A percentile compares a stretch with the other conserved stretches of the same genome.
Evolutionary conservation across 306 rosid genomes (phyloP).

Genomic region (Acacia melanoxylon): DNA sequence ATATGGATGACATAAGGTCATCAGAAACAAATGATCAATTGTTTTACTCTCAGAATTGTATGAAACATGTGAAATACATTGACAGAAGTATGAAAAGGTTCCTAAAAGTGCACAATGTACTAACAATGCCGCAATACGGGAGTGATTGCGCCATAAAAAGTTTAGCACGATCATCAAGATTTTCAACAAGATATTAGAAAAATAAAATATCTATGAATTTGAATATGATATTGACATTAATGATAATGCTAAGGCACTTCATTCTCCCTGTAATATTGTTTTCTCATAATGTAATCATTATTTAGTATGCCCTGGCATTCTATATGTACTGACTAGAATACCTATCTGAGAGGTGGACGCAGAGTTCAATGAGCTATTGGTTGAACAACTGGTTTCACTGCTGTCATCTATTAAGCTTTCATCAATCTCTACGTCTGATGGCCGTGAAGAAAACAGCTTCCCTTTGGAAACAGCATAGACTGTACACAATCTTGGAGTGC

Average conservation of each 20-base stretch:
- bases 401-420: constrained; percentile 50
- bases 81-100: neutral
- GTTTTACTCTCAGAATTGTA: neutral
- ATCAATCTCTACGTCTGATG: constrained; percentile 50
- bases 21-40: neutral
- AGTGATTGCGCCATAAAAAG: neutral
- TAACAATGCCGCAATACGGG: constrained; percentile 9
- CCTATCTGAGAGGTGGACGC: constrained; percentile 68
- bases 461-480: constrained; percentile 85
- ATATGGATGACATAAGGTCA: neutral
- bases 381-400: constrained; percentile 64
- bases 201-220: neutral
- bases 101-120: neutral
- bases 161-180: neutral
- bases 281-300: neutral
- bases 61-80: neutral
- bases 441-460: constrained; percentile 64
- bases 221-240: neutral
- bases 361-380: constrained; percentile 52
- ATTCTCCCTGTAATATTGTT: neutral
- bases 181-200: neutral
- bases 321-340: constrained; percentile 37
- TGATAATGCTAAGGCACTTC: neutral
- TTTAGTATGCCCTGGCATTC: constrained; percentile 10
- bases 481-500: constrained; percentile 75